A percentile compares a stretch with the other conserved stretches of the same genome.
phyloP scores from a whole-genome alignment of 176 grass and related monocot genomes.

The Avena insularis region DNA sequence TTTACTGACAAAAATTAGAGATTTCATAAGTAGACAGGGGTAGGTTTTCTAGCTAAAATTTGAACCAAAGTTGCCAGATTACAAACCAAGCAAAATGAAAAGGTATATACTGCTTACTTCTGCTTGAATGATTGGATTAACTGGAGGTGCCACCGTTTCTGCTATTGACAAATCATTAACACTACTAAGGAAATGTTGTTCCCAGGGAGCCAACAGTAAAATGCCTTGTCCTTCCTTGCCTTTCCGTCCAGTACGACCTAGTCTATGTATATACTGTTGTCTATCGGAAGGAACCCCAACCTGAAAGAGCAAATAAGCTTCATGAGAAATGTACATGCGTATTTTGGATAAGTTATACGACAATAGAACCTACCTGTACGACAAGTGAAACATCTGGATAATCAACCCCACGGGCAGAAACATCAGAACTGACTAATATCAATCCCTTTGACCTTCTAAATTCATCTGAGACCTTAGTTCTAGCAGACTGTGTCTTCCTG shows the following conservation, averaged over 20 bases:
- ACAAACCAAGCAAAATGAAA: neutral
- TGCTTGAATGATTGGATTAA: constrained; percentile 50
- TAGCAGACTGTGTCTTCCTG: constrained; percentile 73
- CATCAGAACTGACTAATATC: constrained; percentile 95
- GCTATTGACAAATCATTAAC: constrained; percentile 82
- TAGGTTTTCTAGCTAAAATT: neutral
- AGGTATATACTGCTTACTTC: constrained; percentile 51
- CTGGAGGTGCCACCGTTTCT: constrained; percentile 43
- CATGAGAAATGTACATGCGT: neutral
- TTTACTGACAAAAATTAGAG: constrained; percentile 29
- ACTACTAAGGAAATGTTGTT: constrained; percentile 62
- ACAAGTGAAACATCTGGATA: constrained; percentile 96
- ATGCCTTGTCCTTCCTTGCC: constrained; percentile 83
- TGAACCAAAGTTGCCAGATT: neutral
- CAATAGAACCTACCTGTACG: constrained; percentile 58
- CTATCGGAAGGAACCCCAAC: constrained; percentile 78
- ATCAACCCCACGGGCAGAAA: constrained; percentile 94
- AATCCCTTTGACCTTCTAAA: constrained; percentile 86
- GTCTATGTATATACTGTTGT: constrained; percentile 95
- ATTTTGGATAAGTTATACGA: neutral
- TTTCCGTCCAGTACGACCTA: constrained; percentile 86
- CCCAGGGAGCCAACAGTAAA: constrained; percentile 86
- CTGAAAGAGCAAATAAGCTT: constrained; percentile 50
- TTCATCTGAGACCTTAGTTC: constrained; percentile 95
- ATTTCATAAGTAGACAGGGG: constrained; percentile 13